These are phyloP conservation scores for Pichia inconspicua DNA, from an alignment of 1,139 yeast genomes.

Conservation along the genomic window DNA sequence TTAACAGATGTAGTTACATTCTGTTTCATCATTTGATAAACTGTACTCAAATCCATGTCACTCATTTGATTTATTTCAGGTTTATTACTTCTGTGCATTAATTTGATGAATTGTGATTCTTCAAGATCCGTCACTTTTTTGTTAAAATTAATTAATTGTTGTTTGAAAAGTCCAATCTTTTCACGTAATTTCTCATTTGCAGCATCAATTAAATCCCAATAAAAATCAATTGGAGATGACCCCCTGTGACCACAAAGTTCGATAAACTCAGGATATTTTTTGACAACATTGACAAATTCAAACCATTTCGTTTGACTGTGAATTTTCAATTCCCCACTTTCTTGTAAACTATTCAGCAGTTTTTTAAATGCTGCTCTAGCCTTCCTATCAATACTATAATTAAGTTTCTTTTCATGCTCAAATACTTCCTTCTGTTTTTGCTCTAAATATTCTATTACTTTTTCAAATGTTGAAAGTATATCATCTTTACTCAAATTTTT, in stretches of 20 bases:
- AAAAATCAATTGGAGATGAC: slow-evolving; percentile 69
- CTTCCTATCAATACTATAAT: slow-evolving; percentile 51
- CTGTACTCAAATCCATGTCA: slow-evolving; percentile 21
- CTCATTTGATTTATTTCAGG: slow-evolving; percentile 10
- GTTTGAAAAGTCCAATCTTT: slow-evolving; percentile 53
- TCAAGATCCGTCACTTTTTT: slow-evolving; percentile 5
- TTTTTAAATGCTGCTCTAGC: slow-evolving; percentile 54
- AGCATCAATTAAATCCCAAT: slow-evolving; percentile 68
- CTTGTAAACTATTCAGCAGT: slow-evolving; percentile 34
- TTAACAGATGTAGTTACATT: not conserved
- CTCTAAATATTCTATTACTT: slow-evolving; percentile 38
- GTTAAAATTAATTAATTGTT: slow-evolving; percentile 35
- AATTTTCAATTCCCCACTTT: slow-evolving; percentile 27
- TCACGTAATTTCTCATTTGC: slow-evolving; percentile 48
- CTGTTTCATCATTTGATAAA: slow-evolving; percentile 1
- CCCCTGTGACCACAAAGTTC: slow-evolving; percentile 72
- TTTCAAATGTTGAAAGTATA: slow-evolving; percentile 46
- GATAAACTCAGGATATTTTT: slow-evolving; percentile 51
- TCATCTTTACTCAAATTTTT: slow-evolving; percentile 49
- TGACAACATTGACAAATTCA: slow-evolving; percentile 45
- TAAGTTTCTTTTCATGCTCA: slow-evolving; percentile 32
- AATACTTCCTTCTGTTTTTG: slow-evolving; percentile 33
- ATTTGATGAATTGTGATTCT: slow-evolving; percentile 13
- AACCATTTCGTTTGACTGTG: slow-evolving; percentile 54
- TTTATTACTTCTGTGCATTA: slow-evolving; percentile 22